phyloP scores from a whole-genome alignment of 2,329 filamentous ascomycete species.

The Pseudocercospora crystallina region DNA sequence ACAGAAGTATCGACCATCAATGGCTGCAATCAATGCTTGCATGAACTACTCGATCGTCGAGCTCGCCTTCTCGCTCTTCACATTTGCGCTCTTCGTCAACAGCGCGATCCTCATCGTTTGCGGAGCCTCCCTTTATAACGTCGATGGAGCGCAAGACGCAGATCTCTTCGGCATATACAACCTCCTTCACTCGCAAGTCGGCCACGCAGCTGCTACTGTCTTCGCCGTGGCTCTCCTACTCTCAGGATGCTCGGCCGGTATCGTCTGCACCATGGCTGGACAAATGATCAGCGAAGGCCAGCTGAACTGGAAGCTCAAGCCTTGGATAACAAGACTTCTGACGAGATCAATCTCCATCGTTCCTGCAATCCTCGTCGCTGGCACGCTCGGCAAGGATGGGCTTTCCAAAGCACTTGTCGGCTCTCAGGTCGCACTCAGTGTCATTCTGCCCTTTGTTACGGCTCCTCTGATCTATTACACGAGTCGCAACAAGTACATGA shows the following conservation, averaged over 20 bases:
- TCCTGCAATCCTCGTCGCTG: conserved; percentile 80
- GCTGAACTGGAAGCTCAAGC: conserved; percentile 69
- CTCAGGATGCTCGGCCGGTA: conserved; percentile 76
- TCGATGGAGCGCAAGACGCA: conserved; percentile 59
- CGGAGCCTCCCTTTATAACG: conserved; percentile 70
- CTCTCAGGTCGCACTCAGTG: conserved; percentile 73
- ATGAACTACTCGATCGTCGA: conserved; percentile 43
- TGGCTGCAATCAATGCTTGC: conserved; percentile 41
- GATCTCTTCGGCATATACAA: conserved; percentile 82
- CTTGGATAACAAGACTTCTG: conserved; percentile 76
- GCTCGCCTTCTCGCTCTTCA: conserved; percentile 41
- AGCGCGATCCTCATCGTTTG: conserved; percentile 52
- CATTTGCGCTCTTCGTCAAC: conserved; percentile 46
- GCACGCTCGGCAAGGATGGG: conserved; percentile 69
- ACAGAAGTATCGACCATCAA: conserved; percentile 40
- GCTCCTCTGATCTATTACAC: conserved; percentile 86
- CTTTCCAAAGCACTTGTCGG: conserved; percentile 71
- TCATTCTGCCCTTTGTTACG: conserved; percentile 78
- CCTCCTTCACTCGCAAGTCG: conserved; percentile 67
- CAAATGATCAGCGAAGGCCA: conserved; percentile 88
- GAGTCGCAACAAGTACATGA: conserved; percentile 77
- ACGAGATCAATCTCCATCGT: conserved; percentile 79
- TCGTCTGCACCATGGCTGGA: conserved; percentile 85
- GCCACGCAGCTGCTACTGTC: conserved; percentile 74
- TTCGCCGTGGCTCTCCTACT: conserved; percentile 80